Evolutionary conservation across 768 basidiomycete species (phyloP).

Genomic region (Pleurotus tuber-regium): DNA sequence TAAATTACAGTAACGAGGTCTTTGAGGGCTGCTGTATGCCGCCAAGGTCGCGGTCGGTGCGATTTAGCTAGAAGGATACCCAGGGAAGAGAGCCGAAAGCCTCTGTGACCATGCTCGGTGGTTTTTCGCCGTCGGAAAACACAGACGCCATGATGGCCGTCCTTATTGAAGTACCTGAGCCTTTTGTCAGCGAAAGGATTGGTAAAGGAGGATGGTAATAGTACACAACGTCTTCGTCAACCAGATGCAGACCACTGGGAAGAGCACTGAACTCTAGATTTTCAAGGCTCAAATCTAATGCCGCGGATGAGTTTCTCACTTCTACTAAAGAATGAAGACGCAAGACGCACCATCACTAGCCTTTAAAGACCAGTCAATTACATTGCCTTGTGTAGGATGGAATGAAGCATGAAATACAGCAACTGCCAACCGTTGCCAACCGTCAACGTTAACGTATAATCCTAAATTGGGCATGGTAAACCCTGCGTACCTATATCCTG

Average conservation of each 20-base stretch:
- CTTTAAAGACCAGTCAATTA: slow-evolving; percentile 77
- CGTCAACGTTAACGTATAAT: not conserved
- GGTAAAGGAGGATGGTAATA: no score
- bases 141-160: slow-evolving; percentile 66
- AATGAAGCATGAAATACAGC: slow-evolving; percentile 85
- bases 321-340: not conserved
- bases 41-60: slow-evolving; percentile 69
- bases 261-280: slow-evolving; percentile 79
- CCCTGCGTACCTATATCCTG: slow-evolving; percentile 52
- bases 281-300: slow-evolving; percentile 62
- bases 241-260: slow-evolving; percentile 78
- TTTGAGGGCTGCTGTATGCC: slow-evolving; percentile 64
- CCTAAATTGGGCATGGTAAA: not conserved
- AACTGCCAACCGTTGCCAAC: slow-evolving; percentile 41
- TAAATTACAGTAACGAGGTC: slow-evolving; percentile 55
- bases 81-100: slow-evolving; percentile 75
- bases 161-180: slow-evolving; percentile 69
- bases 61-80: slow-evolving; percentile 72
- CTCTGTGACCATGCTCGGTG: slow-evolving; percentile 69
- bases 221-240: slow-evolving; percentile 79
- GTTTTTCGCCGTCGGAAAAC: slow-evolving; percentile 71
- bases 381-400: slow-evolving; percentile 79
- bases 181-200: not conserved
- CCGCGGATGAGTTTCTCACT: not conserved
- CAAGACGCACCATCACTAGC: slow-evolving; percentile 56